Base-by-base conservation (phyloP, 2,329 filamentous ascomycete species). In the Diaporthe velutina region DNA sequence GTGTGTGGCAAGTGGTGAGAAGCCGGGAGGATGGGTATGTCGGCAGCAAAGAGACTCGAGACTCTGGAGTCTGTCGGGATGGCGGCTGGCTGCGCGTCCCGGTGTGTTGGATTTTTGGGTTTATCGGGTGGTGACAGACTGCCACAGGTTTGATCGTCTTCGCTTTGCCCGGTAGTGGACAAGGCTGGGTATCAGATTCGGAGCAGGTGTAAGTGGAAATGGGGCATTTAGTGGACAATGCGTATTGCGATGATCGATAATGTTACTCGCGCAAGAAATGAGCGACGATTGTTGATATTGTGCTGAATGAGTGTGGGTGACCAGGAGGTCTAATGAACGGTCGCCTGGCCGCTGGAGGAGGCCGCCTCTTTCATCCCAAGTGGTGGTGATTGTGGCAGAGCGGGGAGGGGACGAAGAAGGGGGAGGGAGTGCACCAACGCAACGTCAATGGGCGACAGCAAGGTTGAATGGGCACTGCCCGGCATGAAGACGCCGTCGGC, bases 61-160 rank as follows among this genome's bases (percentile, higher is more conserved):
- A n/a, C n/a, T n/a, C n/a, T n/a, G n/a, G n/a, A 64, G 55, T 35
- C 30, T 71, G 19, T 54, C 70, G 45, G 50, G 45, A 38, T 54
- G 58, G 58, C n/a, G 42, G 48, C 22, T 60, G 54, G 22, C 28
- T 67, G 30, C 45, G 30, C 42, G 33, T 66, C 52, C 60, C 50
- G 60, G 45, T 40, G 48, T 50, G 58, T 67, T 54, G 42, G 55
- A 42, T 45, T 50, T 50, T 72, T 28, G 58, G 60, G 33, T 55
- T 50, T 45, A 61, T 58, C 17, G 57, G 67, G 57, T 45, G 50
- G 19, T 30, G 61, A 33, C 38, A 48, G 52, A 52, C 54, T 60
- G 28, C 38, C 35, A 40, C 54, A 50, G 60, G 73, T 74, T 72
- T 74, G 73, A 74, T 74, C 73, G 70, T 48, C 74, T 73, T 73